Evolutionary conservation across 768 basidiomycete genomes (phyloP), one percentile per base, ranked within the genome.

Genomic region (Auricularia cornea): DNA sequence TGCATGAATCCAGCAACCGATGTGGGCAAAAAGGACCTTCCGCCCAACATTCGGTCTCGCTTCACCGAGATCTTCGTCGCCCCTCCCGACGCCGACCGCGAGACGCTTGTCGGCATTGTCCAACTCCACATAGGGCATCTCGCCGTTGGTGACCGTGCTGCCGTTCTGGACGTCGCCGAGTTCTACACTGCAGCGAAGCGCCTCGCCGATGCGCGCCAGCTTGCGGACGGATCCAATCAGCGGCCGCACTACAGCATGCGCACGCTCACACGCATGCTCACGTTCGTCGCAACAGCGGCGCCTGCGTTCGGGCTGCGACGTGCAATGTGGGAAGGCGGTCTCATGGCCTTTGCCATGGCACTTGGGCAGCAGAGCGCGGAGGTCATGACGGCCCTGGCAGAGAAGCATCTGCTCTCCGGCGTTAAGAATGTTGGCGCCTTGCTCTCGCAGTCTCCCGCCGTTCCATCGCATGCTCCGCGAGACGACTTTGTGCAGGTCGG

Each of bases 1-100:
- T 99, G 97, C 73, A 99, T 99, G 97, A 99, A 99, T 71, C 97
- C 97, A 3, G 97, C 97, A 0, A 99, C 95, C 3, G 97, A 99
- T 69, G 90, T 98, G 16, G 97, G 97, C 35, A 99, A 98, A 79
- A 97, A 94, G 70, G 96, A 98, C 70, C 86, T 99, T 0, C 92
- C 94, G 20, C 88, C 91, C 3, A 89, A 88, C 69, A 90, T 98
- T 59, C 87, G 95, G 38, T 84, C 89, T 11, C 86, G 90, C 32
- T 98, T 99, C 77, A 97, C 94, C 1, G 97, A 98, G 73, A 85
- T 98, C 61, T 94, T 94, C 71, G 95, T 98, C 0, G 86, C 90
- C n/a, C 83, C 95, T 3, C 95, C 96, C 3, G 97, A 99, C 69
- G 81, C 89, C 33, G 94, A 98, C 72, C 85, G 84, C 62, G 94